Evolutionary conservation across 2,329 filamentous ascomycete species (phyloP).

Genomic region (Exserohilum rostratum): DNA sequence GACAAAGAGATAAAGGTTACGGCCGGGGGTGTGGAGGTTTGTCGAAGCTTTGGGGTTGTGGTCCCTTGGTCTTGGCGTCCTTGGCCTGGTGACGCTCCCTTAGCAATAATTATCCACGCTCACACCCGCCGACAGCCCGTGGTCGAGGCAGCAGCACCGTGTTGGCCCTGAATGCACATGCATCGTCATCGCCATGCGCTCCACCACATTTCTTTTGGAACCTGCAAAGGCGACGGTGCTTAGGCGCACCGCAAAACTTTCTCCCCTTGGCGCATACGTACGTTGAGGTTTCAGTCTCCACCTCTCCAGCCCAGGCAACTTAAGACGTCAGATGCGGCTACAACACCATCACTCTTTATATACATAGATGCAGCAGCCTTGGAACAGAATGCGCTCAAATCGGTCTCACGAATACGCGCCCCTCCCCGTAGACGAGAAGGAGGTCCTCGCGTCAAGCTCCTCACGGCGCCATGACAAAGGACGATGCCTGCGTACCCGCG

Average conservation of each 20-base stretch:
- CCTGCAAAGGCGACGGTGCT: background rate
- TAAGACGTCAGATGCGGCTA: background rate
- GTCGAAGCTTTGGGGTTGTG: background rate
- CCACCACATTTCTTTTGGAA: background rate
- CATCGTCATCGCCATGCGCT: background rate
- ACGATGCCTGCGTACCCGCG: constrained; percentile 17
- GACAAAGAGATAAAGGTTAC: background rate
- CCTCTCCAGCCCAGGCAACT: background rate
- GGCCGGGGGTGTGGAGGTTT: background rate
- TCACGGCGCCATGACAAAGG: constrained; percentile 19
- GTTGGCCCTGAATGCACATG: background rate
- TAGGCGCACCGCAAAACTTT: background rate
- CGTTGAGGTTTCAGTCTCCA: constrained; percentile 1
- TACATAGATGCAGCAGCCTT: constrained; percentile 30
- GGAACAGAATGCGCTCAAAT: constrained; percentile 36
- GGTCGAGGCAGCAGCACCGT: background rate
- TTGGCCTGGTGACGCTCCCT: background rate
- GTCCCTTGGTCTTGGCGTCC: background rate
- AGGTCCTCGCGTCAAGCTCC: constrained; percentile 25
- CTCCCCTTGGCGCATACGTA: background rate
- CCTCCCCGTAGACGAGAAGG: constrained; percentile 42
- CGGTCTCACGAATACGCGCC: constrained; percentile 33
- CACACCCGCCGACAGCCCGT: too few species aligned
- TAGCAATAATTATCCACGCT: too few species aligned
- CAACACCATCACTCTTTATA: background rate